A percentile compares a stretch with the other conserved stretches of the same genome.
These are phyloP conservation scores for Stephania japonica DNA, from an alignment of 164 flowering plant genomes.

Conservation along the genomic window DNA sequence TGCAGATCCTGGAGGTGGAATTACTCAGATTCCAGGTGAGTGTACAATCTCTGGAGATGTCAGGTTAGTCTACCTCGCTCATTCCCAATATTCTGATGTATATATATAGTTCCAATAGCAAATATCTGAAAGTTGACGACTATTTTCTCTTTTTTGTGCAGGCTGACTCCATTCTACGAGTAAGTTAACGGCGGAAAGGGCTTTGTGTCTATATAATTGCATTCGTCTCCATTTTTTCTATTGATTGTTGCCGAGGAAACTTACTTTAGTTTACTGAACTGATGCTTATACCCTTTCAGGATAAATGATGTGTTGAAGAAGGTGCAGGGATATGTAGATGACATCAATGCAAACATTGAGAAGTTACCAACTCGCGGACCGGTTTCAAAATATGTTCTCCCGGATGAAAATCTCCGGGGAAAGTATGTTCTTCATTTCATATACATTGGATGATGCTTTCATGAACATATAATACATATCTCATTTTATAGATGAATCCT, in stretches of 20 bases:
- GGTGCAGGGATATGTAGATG: conserved; percentile 72
- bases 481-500: neutral
- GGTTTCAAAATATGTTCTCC: conserved; percentile 84
- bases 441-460: neutral
- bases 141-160: conserved; percentile 28
- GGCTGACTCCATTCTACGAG: conserved; percentile 95
- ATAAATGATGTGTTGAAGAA: conserved; percentile 56
- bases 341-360: conserved; percentile 79
- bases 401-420: conserved; percentile 82
- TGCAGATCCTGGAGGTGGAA: conserved; percentile 92
- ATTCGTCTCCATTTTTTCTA: too few species aligned
- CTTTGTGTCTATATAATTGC: too few species aligned
- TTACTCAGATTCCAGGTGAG: conserved; percentile 91
- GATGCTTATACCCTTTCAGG: conserved; percentile 31
- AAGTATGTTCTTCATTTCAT: conserved; percentile 49
- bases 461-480: neutral
- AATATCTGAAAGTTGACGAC: conserved; percentile 11
- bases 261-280: conserved; percentile 6
- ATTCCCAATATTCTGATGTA: too few species aligned
- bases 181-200: conserved; percentile 25
- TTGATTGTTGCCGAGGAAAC: neutral
- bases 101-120: neutral
- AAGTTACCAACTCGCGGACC: conserved; percentile 78
- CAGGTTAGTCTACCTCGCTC: conserved; percentile 41
- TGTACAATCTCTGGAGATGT: conserved; percentile 91